phyloP scores from a whole-genome alignment of 2,329 filamentous ascomycete genomes.

The Xenoacremonium recifei region DNA sequence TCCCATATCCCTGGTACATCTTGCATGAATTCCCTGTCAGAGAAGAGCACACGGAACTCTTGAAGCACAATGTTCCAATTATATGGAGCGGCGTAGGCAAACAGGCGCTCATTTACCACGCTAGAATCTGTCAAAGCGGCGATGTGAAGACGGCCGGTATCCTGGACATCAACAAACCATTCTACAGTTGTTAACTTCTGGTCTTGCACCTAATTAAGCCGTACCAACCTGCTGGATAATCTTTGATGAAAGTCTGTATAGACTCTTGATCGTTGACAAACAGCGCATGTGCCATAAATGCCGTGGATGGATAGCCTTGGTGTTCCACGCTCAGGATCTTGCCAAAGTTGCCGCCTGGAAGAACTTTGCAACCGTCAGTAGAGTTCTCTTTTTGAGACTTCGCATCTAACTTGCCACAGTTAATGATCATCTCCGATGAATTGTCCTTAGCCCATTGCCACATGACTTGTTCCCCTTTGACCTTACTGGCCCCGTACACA shows the following conservation, averaged over 20 bases:
- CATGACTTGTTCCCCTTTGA: constrained; percentile 31
- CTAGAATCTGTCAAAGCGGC: constrained; percentile 46
- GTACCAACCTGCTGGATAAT: not conserved
- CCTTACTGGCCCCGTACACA: constrained; percentile 40
- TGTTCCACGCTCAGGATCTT: constrained; percentile 13
- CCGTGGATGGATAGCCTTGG: constrained; percentile 23
- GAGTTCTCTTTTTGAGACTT: not conserved
- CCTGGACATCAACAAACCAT: constrained; percentile 46
- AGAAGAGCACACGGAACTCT: too few species aligned
- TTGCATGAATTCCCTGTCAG: too few species aligned
- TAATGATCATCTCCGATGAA: constrained; percentile 23
- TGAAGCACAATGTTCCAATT: constrained; percentile 45
- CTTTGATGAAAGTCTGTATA: rapidly evolving
- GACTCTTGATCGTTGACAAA: constrained; percentile 17
- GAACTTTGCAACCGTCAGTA: constrained; percentile 10
- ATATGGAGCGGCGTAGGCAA: constrained; percentile 48
- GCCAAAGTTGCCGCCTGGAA: constrained; percentile 29
- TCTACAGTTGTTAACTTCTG: constrained; percentile 24
- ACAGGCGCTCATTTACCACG: constrained; percentile 49
- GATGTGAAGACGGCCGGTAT: constrained; percentile 51
- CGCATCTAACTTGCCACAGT: constrained; percentile 14
- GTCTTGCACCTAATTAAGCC: not conserved
- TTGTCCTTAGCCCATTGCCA: constrained; percentile 34
- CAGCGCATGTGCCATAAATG: constrained; percentile 13
- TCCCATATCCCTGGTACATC: too few species aligned